Percentiles rank a stretch among this genome's conserved stretches.
Evolutionary conservation across 192 early-diverging fungal genomes (phyloP).

Genomic region (Dissophora ornata): DNA sequence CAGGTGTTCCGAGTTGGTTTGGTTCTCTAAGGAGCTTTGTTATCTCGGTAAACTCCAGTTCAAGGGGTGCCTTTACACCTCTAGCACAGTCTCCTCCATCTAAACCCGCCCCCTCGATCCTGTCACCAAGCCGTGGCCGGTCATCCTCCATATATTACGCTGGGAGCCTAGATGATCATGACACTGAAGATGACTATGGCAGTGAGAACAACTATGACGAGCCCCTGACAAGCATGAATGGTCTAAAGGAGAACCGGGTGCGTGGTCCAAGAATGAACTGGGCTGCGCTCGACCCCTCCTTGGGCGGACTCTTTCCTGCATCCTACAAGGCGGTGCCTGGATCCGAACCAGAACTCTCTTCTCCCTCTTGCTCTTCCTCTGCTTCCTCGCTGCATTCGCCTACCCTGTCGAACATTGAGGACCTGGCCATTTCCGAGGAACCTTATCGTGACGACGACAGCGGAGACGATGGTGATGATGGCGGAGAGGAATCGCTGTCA

Average conservation of each 20-base stretch:
- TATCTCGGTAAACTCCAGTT: slow-evolving; percentile 29
- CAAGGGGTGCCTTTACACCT: slow-evolving; percentile 38
- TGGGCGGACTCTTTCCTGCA: slow-evolving; percentile 24
- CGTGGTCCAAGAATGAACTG: slow-evolving; percentile 34
- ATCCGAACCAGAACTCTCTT: slow-evolving; percentile 25
- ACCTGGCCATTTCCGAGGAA: slow-evolving; percentile 5
- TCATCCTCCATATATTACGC: slow-evolving; percentile 46
- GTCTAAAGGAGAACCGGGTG: slow-evolving; percentile 41
- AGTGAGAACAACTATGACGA: slow-evolving; percentile 18
- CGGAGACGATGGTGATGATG: not conserved
- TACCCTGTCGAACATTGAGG: slow-evolving; percentile 5
- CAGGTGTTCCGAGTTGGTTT: slow-evolving; percentile 36
- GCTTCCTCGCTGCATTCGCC: slow-evolving; percentile 33
- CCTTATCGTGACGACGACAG: slow-evolving; percentile 3
- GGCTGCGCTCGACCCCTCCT: slow-evolving; percentile 29
- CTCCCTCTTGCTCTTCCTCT: slow-evolving; percentile 20
- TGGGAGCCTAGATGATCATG: slow-evolving; percentile 3
- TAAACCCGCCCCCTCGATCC: not conserved
- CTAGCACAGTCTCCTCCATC: slow-evolving; percentile 16
- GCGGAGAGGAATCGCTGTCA: not conserved
- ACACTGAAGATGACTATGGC: slow-evolving; percentile 17
- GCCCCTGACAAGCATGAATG: slow-evolving; percentile 37
- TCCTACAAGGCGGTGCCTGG: slow-evolving; percentile 25
- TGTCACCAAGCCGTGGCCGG: slow-evolving; percentile 12
- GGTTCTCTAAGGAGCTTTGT: slow-evolving; percentile 45